Evolutionary conservation across 257 asterid genomes (phyloP), one percentile per base, ranked within the genome.

Genomic region (Ajuga chamaepitys): DNA sequence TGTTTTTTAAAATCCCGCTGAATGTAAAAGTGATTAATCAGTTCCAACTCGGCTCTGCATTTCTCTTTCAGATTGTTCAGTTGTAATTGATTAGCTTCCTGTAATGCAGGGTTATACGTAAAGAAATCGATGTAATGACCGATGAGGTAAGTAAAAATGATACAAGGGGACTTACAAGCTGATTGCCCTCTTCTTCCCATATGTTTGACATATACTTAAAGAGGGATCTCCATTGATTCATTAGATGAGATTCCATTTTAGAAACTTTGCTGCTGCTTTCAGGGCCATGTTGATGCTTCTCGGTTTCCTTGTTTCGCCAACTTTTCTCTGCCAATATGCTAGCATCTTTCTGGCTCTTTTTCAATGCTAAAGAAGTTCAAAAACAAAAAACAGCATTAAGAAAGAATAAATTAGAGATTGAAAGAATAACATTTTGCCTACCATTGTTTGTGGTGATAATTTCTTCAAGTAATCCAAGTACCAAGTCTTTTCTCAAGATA

Each of bases 301-400:
- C 85, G 13, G 60, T 55, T 20, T 41, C 75, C 70, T 67, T 81
- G 41, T 57, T 76, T 76, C 74, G 82, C 77, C 74, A 45, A 83
- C 78, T 82, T 77, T 82, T 75, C 73, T 85, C 97, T 38, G 81
- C 93, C 79, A 87, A 55, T 64, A 82, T 72, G 75, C 78, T 84
- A 51, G 96, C 94, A 62, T 92, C 97, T 78, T 76, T 92, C 74
- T 84, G 86, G 68, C 88, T 79, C 82, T 82, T 87, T 77, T 74
- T 84, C 52, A 81, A 58, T 57, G 91, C 98, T 92, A 61, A 40
- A 44, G 22, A 13, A 53, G 16, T 17, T 25, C 10, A 28, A 35
- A 50, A 58, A 28, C 1, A 61, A 30, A 20, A 13, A 16, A 14
- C 2, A 18, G 7, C 4, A 9, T 57, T 21, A 35, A 48, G 46